Evolutionary conservation across 139 green algal species (phyloP), one percentile per base, ranked within the genome.

Genomic region (Volvox africanus): DNA sequence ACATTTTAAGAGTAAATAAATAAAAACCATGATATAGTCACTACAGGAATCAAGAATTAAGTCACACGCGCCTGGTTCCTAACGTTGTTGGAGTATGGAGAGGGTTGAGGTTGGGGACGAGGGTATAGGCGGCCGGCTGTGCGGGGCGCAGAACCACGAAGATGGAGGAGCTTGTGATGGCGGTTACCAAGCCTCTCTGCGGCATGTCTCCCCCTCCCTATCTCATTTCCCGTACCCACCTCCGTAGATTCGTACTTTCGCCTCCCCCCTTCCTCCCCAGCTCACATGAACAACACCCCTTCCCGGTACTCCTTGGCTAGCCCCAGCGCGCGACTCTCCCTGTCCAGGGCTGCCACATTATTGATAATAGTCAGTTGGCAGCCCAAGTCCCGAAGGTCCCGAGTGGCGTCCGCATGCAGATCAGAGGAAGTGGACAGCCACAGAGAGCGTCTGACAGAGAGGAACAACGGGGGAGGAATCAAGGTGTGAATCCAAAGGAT

Each of bases 251-350:
- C 44, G 9, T 55, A 55, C 44, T 55, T 55, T 55, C 44, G 44
- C 87, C 6, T 61, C 20, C 61, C 33, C 20, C 22, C 77, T 30
- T 44, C 61, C 88, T 44, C 37, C 68, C 68, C 69, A 2, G 3
- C 93, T 93, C 91, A 96, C 95, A 98, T 93, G 92, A 99, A 98
- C 28, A 99, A 92, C 50, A 97, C 94, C 6, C 97, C 97, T 82
- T 98, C 95, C 77, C 95, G 92, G 62, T 96, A 95, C n/a, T 98
- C 97, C 84, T 95, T 95, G 65, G 87, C 81, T 35, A 98, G 89
- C n/a, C 96, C 95, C 28, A 95, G 82, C 1, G 93, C 95, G 0
- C 80, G 77, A 17, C 92, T 97, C 77, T 95, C 94, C 50, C 92
- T 92, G 93, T 98, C 97, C 36, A 99, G 94, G 17, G 93, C 86